Evolutionary conservation across 2,329 filamentous ascomycete genomes (phyloP).

Genomic region (Fusarium sp.): DNA sequence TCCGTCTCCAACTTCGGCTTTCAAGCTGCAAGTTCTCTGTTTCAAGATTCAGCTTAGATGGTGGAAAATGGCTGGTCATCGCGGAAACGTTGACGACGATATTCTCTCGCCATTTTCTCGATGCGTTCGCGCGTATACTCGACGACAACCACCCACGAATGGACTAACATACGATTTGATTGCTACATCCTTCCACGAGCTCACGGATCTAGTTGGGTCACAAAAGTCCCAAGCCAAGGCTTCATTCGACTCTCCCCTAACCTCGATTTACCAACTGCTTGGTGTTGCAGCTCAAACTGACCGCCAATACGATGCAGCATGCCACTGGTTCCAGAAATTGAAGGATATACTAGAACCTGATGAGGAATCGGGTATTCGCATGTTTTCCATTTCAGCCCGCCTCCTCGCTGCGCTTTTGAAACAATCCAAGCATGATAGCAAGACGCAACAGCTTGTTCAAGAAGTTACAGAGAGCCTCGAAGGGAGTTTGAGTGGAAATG

Average conservation of each 20-base stretch:
- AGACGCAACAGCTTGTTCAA: slow-evolving; percentile 57
- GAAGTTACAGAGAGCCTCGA: slow-evolving; percentile 67
- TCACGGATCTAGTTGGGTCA: slow-evolving; percentile 50
- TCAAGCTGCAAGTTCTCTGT: slow-evolving; percentile 73
- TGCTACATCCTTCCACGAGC: slow-evolving; percentile 46
- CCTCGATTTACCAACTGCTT: slow-evolving; percentile 64
- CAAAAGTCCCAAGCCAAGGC: slow-evolving; percentile 51
- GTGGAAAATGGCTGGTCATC: slow-evolving; percentile 73
- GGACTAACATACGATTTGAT: slow-evolving; percentile 54
- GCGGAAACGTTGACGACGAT: slow-evolving; percentile 71
- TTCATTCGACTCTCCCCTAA: slow-evolving; percentile 58
- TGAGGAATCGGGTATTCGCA: slow-evolving; percentile 60
- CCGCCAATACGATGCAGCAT: slow-evolving; percentile 62
- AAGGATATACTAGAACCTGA: slow-evolving; percentile 52
- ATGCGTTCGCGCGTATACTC: slow-evolving; percentile 70
- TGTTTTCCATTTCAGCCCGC: slow-evolving; percentile 66
- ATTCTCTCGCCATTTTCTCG: slow-evolving; percentile 73
- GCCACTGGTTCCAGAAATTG: slow-evolving; percentile 65
- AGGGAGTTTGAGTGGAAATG: slow-evolving; percentile 69
- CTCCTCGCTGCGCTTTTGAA: slow-evolving; percentile 67
- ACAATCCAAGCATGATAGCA: slow-evolving; percentile 50
- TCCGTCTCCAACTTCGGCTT: slow-evolving; percentile 66
- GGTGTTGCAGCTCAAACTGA: slow-evolving; percentile 61
- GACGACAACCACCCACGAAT: slow-evolving; percentile 59
- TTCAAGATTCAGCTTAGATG: slow-evolving; percentile 71